Base-by-base conservation (phyloP, 306 rosid species). In the Sindora glabra region DNA sequence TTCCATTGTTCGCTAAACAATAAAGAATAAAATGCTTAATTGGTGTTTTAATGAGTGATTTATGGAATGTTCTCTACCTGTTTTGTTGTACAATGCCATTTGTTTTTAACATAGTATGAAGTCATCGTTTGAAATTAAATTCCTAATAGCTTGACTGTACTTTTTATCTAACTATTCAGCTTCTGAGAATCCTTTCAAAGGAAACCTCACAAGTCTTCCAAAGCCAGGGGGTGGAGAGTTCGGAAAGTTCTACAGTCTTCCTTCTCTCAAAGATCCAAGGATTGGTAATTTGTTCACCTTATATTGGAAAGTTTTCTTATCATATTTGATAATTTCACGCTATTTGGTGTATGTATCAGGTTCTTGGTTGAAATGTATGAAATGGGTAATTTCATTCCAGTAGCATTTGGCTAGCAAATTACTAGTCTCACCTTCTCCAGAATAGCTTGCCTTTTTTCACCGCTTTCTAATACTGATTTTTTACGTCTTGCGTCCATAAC, bases 181-280 rank as follows among this genome's bases (percentile, higher is more conserved):
- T 71, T 44, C 79, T 36, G 97, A 94, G 48, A 80, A 81, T 69
- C 97, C 97, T 62, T 94, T 89, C 89, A 82, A 94, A 81, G 87
- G 47, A 51, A 86, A 79, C 72, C 68, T 94, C 72, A 86, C 95
- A 4, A 80, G 77, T 77, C 97, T 94, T 24, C 95, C 97, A 3
- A 94, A 86, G 80, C 94, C 89, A 9, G 95, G 99, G 23, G 97
- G 99, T 2, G 99, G 99, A 24, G 95, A 89, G 78, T 94, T 76
- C 51, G 99, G 99, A 37, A 94, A 89, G 70, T 89, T 76, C 71
- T 94, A 89, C 64, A 94, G 97, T 64, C 95, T 94, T 66, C 87
- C 99, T 26, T 86, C 99, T 46, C 71, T 94, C 69, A 89, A 86
- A 0, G 97, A 94, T 40, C 95, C 99, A 0, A 74, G 99, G 67